phyloP scores from a whole-genome alignment of 2,329 filamentous ascomycete genomes.

The Scorias spongiosa region DNA sequence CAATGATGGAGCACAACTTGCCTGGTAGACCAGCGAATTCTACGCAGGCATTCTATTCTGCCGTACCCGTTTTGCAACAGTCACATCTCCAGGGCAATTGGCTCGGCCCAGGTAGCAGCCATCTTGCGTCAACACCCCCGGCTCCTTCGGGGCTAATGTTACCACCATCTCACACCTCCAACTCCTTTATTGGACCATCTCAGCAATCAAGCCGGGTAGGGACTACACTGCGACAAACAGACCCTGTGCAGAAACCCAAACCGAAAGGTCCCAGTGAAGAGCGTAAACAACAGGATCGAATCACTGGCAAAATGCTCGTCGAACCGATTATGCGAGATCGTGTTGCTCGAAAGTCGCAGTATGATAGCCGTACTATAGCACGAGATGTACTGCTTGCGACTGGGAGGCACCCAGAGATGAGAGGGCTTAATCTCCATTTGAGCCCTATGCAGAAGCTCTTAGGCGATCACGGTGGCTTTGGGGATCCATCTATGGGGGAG shows the following conservation, averaged over 20 bases:
- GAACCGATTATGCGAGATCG: constrained; percentile 32
- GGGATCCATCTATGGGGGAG: constrained; percentile 19
- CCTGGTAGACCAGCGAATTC: background rate
- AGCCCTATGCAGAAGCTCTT: constrained; percentile 25
- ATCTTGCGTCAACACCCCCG: background rate
- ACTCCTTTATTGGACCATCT: background rate
- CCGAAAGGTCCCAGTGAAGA: constrained; percentile 14
- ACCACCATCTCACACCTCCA: background rate
- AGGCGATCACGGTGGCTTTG: constrained; percentile 18
- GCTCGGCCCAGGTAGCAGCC: background rate
- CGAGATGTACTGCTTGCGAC: constrained; percentile 47
- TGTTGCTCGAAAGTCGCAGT: constrained; percentile 34
- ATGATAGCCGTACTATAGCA: constrained; percentile 47
- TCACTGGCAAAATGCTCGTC: constrained; percentile 23
- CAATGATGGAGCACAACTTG: background rate
- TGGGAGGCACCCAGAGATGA: constrained; percentile 45
- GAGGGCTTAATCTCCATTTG: constrained; percentile 45
- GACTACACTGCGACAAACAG: background rate
- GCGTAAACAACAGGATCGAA: constrained; percentile 14
- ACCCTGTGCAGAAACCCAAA: constrained; percentile 3
- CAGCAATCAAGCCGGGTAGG: background rate
- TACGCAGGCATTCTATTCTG: background rate
- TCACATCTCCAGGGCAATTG: background rate
- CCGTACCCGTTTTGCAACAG: background rate
- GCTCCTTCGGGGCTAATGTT: background rate